These are phyloP conservation scores for Trichophyton rubrum DNA, from an alignment of 2,329 filamentous ascomycete genomes.

Conservation along the genomic window DNA sequence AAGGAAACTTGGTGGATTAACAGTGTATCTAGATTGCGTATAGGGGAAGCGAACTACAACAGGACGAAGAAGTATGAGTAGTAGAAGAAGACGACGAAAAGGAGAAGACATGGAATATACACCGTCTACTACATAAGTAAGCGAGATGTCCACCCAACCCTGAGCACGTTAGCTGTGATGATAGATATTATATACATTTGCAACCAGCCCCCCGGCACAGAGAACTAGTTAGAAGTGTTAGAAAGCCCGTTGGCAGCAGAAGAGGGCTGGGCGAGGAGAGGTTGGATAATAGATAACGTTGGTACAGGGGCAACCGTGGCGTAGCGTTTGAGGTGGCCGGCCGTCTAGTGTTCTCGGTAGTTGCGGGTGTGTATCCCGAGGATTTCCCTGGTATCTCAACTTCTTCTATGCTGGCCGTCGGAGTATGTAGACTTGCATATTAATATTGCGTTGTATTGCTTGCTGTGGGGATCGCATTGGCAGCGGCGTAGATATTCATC, in stretches of 20 bases:
- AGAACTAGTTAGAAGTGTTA: background rate
- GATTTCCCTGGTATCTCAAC: no score
- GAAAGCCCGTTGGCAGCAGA: background rate
- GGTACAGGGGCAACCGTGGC: background rate
- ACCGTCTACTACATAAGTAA: background rate
- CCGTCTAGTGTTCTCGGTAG: background rate
- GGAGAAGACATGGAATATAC: background rate
- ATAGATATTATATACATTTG: conserved; percentile 1
- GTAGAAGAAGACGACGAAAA: background rate
- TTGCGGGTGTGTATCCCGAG: no score
- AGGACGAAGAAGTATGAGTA: background rate
- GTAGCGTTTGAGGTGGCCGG: background rate
- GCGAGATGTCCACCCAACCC: conserved; percentile 1
- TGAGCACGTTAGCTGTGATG: conserved; percentile 3
- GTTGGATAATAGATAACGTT: background rate
- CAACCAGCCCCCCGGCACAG: background rate
- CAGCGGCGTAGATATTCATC: no score
- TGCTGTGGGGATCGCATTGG: no score
- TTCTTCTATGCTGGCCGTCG: no score
- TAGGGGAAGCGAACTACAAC: no score
- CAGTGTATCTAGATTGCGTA: no score
- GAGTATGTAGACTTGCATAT: no score
- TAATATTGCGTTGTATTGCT: no score
- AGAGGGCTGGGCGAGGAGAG: background rate
- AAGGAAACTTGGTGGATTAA: no score